These are phyloP conservation scores for Candida chauliodis DNA, from an alignment of 805 yeast species.

Conservation along the genomic window DNA sequence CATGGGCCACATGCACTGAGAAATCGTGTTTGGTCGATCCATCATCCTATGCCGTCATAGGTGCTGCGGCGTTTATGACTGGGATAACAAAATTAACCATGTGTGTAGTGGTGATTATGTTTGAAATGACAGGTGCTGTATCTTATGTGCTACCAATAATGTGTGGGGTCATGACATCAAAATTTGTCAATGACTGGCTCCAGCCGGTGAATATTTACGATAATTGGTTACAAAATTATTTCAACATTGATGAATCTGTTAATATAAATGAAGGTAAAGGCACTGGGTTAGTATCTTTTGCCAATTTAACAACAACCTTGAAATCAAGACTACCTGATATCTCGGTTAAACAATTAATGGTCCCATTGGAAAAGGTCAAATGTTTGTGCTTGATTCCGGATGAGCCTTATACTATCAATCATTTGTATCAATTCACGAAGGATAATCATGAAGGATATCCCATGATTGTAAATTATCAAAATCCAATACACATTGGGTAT, in stretches of 20 bases:
- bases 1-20: slow-evolving; percentile 38
- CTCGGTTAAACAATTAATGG: slow-evolving; percentile 25
- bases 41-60: slow-evolving; percentile 84
- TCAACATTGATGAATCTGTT: slow-evolving; percentile 19
- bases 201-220: slow-evolving; percentile 65
- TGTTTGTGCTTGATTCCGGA: slow-evolving; percentile 25
- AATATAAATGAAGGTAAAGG: slow-evolving; percentile 34
- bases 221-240: slow-evolving; percentile 27
- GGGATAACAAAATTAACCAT: slow-evolving; percentile 81
- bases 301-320: slow-evolving; percentile 23
- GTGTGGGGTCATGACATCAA: slow-evolving; percentile 75
- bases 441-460: slow-evolving; percentile 44
- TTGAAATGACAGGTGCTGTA: slow-evolving; percentile 84
- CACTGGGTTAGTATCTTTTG: slow-evolving; percentile 32
- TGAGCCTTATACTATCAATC: slow-evolving; percentile 16
- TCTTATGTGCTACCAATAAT: slow-evolving; percentile 81
- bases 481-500: slow-evolving; percentile 33
- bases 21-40: slow-evolving; percentile 66
- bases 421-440: slow-evolving; percentile 18
- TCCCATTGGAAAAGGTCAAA: slow-evolving; percentile 24
- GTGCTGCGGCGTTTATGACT: slow-evolving; percentile 78
- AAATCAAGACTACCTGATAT: slow-evolving; percentile 33
- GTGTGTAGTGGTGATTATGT: slow-evolving; percentile 73
- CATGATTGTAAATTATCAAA: slow-evolving; percentile 19
- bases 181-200: slow-evolving; percentile 65